Base-by-base conservation (phyloP, 164 flowering plant genomes). In the Magnolia officinalis region DNA sequence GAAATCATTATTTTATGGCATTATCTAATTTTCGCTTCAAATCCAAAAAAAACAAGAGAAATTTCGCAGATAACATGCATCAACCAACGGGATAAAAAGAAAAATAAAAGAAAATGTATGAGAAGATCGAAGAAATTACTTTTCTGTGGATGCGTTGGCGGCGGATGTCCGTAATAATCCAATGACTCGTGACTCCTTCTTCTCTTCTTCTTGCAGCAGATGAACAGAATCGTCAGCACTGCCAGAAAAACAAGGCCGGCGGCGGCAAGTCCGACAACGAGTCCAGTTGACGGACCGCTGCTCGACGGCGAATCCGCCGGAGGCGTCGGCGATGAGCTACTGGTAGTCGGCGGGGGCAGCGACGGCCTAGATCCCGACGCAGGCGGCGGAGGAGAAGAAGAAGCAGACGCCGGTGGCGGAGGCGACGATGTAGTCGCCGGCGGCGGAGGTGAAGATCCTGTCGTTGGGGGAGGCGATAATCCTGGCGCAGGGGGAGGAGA, bases 181-280 rank as follows among this genome's bases (percentile, higher is more conserved):
- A 67, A 74, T 1, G 81, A 74, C 18, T 82, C 81, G 13, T 78
- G 73, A 50, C 82, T 72, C 72, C 93, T 78, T 63, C 89, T 85
- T 78, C 79, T 89, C 86, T 84, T 89, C 89, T 85, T 90, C 81
- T 78, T 88, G 64, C 87, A 86, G 67, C 83, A 88, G 1, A 89
- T 20, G 72, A 77, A 88, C 65, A 88, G 6, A 67, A 92, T 18
- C 64, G 77, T 82, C 61, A 89, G 29, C 37, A 88, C 74, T 24
- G 81, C 79, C 24, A 90, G 76, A 11, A 88, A 52, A 50, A 73
- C 78, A 50, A 86, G 86, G 1, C 89, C 97, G 0, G 88, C 97
- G 18, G 87, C 80, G 1, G 89, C 97, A 8, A 90, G 80, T 50
- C 93, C 94, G 8, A 88, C 88, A 8, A 89, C 88, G 6, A 87